Evolutionary conservation across 2,329 filamentous ascomycete species (phyloP), one percentile per base, ranked within the genome.

Genomic region (Fusarium pseudonygamai): DNA sequence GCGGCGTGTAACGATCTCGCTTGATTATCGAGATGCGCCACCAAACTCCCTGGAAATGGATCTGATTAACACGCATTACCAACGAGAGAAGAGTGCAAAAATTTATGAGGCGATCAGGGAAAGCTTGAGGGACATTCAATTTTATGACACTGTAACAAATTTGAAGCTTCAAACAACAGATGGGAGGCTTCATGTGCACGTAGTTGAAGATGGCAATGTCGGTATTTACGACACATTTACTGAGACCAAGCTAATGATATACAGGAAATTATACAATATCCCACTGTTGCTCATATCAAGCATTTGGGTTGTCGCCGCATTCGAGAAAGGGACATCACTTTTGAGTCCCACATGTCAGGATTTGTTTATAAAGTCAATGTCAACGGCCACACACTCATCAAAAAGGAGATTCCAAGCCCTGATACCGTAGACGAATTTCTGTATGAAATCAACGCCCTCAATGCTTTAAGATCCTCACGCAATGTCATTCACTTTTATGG

Each of bases 321-420:
- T 81, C 87, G 86, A 40, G 96, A 98, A 80, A 89, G 88, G 55
- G 90, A 94, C 42, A 86, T 99, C 40, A 86, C 90, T 46, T 98
- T 99, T 78, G 93, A 97, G 75, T 93, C 94, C 2, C 96, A 99
- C 84, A 90, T 98, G 81, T 98, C 96, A 28, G 96, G 96, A 4
- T 99, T 98, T 80, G 96, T 98, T 24, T 99, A 98, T 87, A 97
- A 97, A 80, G 94, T 99, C 64, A 88, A 85, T 20, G 89, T 95
- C 40, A 85, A 89, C 65, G 91, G 89, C 15, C 84, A 87, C 64
- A 85, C 90, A 4, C 92, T 95, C 77, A 97, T 99, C 83, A 98
- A 98, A 82, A 99, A 99, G 81, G 96, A 99, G 79, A 98, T 99
- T 22, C 96, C 96, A 2, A 95, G 96, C 3, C 96, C 95, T 5